Evolutionary conservation across 768 basidiomycete species (phyloP), one percentile per base, ranked within the genome.

Genomic region (Macrolepiota albuminosa): DNA sequence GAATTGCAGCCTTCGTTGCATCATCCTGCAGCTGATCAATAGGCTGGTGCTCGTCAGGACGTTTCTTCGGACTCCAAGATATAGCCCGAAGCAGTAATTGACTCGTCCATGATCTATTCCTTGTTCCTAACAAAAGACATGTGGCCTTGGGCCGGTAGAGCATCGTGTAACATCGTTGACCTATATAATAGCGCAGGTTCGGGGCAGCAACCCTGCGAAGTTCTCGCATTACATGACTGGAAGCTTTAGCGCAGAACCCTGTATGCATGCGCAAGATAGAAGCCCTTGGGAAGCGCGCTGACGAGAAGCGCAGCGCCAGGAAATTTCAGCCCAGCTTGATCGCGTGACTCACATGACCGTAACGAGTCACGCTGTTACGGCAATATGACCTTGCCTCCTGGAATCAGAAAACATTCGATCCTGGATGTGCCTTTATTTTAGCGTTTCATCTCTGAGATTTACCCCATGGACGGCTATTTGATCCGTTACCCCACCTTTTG

Each of bases 1-100:
- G 75, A 61, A 94, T 87, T 54, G 87, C 86, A 33, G 81, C 82
- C 67, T 87, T 86, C 1, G 87, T 82, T 37, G 78, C 78, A 67
- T 91, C 89, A 72, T 93, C 89, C 67, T 88, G 54, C 9, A 54
- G 31, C n/a, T 54, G 83, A 50, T 67, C 74, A 58, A 77, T 75
- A 36, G 78, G 68, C 18, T 69, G 67, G 31, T 75, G 73, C 42
- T 76, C 74, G 46, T 68, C 64, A 46, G 65, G 49, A 47, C 68
- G 72, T 53, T 71, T 66, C 61, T 69, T 78, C 62, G 68, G 65
- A 18, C 71, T 63, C 75, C 78, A 77, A 3, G 72, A 73, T 52
- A 77, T 73, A 52, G 43, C 51, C 61, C 67, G 63, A 26, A 21
- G 39, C 16, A 58, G 50, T 11, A 33, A 36, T 49, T 34, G 58